These are phyloP conservation scores for Taphrina communis DNA, from an alignment of 1,139 yeast genomes.

Conservation along the genomic window DNA sequence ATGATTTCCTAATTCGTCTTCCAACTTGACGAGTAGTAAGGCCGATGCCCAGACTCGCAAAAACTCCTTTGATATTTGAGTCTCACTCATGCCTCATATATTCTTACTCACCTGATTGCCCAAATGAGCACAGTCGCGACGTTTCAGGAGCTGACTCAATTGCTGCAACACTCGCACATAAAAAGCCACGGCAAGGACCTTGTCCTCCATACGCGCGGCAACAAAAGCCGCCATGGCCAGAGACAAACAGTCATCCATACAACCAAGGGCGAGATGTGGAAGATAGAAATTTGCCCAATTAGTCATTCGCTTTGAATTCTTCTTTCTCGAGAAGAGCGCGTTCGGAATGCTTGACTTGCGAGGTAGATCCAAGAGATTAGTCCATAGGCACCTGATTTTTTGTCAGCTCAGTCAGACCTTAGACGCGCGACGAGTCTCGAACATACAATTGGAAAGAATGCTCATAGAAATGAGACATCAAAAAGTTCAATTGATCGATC, in stretches of 20 bases:
- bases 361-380: conserved; percentile 25
- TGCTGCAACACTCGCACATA: conserved; percentile 13
- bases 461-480: neutral
- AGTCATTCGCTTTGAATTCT: conserved; percentile 7
- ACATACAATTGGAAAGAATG: conserved; percentile 7
- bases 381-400: conserved; percentile 20
- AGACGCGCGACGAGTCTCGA: conserved; percentile 3
- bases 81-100: neutral
- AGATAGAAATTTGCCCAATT: conserved; percentile 35
- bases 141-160: conserved; percentile 11
- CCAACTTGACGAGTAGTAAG: conserved; percentile 20
- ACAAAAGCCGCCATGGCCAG: conserved; percentile 32
- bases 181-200: conserved; percentile 1
- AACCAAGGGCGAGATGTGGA: conserved; percentile 26
- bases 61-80: conserved; percentile 2
- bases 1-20: conserved; percentile 16
- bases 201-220: conserved; percentile 16
- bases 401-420: neutral
- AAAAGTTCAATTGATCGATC: neutral
- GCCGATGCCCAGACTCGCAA: conserved; percentile 35
- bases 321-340: conserved; percentile 1
- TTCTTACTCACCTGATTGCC: conserved; percentile 1
- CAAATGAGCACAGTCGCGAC: conserved; percentile 2
- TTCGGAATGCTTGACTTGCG: conserved; percentile 26
- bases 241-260: conserved; percentile 17